Evolutionary conservation across 306 rosid genomes (phyloP).

Genomic region (Glycine tomentella): DNA sequence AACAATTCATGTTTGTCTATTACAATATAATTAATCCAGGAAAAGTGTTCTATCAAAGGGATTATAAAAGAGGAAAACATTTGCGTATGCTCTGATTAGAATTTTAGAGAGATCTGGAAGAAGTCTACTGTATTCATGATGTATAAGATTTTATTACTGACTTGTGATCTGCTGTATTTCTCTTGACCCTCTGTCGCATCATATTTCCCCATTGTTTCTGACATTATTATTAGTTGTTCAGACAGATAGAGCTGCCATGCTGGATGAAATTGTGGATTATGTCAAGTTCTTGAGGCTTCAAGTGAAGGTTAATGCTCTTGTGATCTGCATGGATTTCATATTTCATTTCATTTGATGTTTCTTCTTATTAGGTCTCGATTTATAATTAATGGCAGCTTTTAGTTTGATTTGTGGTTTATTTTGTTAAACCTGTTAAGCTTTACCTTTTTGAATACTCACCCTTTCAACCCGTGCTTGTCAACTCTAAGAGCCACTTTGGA

Average conservation of each 20-base stretch:
- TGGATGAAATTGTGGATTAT: conserved; percentile 97
- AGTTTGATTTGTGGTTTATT: conserved; percentile 26
- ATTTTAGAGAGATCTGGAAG: not conserved
- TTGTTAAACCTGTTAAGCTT: conserved; percentile 20
- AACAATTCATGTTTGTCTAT: conserved; percentile 5
- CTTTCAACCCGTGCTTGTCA: conserved; percentile 17
- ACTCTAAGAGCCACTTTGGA: conserved; percentile 35
- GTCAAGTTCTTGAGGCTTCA: conserved; percentile 98
- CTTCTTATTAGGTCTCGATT: not conserved
- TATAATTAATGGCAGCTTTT: conserved; percentile 4
- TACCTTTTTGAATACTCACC: conserved; percentile 16
- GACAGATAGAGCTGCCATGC: conserved; percentile 99
- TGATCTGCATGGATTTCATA: conserved; percentile 29
- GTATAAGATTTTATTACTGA: conserved; percentile 16
- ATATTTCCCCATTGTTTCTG: conserved; percentile 38
- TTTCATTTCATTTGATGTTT: conserved; percentile 30
- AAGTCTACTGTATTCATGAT: conserved; percentile 15
- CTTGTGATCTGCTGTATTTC: conserved; percentile 32
- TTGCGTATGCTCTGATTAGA: conserved; percentile 7
- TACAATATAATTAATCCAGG: conserved; percentile 23
- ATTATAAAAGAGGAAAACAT: not conserved
- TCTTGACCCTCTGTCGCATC: conserved; percentile 5
- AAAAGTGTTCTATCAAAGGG: conserved; percentile 22
- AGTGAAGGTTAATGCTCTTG: conserved; percentile 73
- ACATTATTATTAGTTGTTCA: conserved; percentile 49